A percentile compares a stretch with the other conserved stretches of the same genome.
These are phyloP conservation scores for Mortierella sp. DNA, from an alignment of 371 early-diverging fungal genomes.

Conservation along the genomic window DNA sequence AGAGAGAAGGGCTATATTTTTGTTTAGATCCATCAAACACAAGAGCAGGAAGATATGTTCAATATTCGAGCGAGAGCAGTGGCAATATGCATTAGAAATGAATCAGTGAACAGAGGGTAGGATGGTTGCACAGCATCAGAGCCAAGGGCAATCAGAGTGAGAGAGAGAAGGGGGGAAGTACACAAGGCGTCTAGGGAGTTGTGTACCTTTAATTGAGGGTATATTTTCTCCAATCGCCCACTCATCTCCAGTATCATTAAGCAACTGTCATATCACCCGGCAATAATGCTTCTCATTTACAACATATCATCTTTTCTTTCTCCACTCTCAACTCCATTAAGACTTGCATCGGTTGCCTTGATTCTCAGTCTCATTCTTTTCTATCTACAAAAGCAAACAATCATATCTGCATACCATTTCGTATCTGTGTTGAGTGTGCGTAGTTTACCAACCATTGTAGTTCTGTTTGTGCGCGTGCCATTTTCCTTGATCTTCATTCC, in stretches of 20 bases:
- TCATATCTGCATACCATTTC: too few relatives aligned
- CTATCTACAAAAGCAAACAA: too few relatives aligned
- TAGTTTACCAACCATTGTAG: conserved; percentile 5
- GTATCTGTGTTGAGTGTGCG: too few relatives aligned
- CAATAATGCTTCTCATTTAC: neutral
- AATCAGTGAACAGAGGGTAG: neutral
- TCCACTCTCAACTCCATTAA: too few relatives aligned
- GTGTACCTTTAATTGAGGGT: too few relatives aligned
- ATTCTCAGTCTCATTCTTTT: too few relatives aligned
- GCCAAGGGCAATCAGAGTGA: conserved; percentile 2
- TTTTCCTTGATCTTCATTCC: conserved; percentile 12
- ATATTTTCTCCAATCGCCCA: too few relatives aligned
- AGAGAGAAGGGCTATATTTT: neutral
- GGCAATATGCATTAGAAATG: neutral
- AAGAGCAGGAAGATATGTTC: conserved; percentile 2
- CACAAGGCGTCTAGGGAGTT: conserved; percentile 2
- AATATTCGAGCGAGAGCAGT: neutral
- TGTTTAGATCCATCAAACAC: neutral
- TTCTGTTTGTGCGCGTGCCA: conserved; percentile 2
- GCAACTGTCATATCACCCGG: too few relatives aligned
- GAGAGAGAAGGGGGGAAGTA: neutral
- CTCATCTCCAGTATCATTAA: too few relatives aligned
- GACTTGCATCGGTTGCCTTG: too few relatives aligned
- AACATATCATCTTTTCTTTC: neutral
- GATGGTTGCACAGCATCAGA: conserved; percentile 46